These are phyloP conservation scores for Curvularia verruculosa DNA, from an alignment of 2,329 filamentous ascomycete genomes.

Conservation along the genomic window DNA sequence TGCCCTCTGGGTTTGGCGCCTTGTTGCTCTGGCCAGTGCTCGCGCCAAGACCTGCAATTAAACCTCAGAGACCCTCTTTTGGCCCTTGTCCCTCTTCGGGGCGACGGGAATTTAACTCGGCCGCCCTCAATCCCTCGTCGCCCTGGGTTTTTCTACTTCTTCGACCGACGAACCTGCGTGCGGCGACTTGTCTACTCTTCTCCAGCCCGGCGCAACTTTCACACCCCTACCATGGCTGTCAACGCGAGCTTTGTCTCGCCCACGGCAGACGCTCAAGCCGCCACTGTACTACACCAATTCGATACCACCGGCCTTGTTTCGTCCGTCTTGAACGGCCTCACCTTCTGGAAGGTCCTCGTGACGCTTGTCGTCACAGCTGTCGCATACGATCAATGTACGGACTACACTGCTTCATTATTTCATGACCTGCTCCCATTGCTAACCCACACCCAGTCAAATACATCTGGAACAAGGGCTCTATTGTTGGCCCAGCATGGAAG, in stretches of 20 bases:
- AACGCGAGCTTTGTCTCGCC: slow-evolving; percentile 50
- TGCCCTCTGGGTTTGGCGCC: slow-evolving; percentile 2
- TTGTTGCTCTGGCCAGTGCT: slow-evolving; percentile 1
- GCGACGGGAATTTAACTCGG: slow-evolving; percentile 14
- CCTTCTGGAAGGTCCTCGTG: slow-evolving; percentile 51
- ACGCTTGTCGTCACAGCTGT: slow-evolving; percentile 74
- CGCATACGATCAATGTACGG: slow-evolving; percentile 88
- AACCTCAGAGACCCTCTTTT: slow-evolving; percentile 24
- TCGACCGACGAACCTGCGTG: slow-evolving; percentile 5
- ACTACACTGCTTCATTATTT: background rate
- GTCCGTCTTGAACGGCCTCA: slow-evolving; percentile 41
- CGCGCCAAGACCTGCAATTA: slow-evolving; percentile 24
- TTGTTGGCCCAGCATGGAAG: slow-evolving; percentile 56
- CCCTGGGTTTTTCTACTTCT: slow-evolving; percentile 7
- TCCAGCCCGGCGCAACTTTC: slow-evolving; percentile 10
- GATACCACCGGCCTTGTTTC: slow-evolving; percentile 41
- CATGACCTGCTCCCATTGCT: slow-evolving; percentile 16
- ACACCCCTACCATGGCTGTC: slow-evolving; percentile 37
- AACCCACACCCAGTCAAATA: slow-evolving; percentile 58
- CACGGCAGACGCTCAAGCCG: slow-evolving; percentile 47
- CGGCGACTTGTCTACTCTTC: slow-evolving; percentile 7
- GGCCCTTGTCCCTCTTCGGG: slow-evolving; percentile 4
- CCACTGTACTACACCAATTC: slow-evolving; percentile 40
- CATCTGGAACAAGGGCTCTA: slow-evolving; percentile 54
- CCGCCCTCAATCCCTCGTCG: slow-evolving; percentile 10